Conservation (phyloP, 2,329 filamentous ascomycete genomes). For the Onygenales sp. region DNA sequence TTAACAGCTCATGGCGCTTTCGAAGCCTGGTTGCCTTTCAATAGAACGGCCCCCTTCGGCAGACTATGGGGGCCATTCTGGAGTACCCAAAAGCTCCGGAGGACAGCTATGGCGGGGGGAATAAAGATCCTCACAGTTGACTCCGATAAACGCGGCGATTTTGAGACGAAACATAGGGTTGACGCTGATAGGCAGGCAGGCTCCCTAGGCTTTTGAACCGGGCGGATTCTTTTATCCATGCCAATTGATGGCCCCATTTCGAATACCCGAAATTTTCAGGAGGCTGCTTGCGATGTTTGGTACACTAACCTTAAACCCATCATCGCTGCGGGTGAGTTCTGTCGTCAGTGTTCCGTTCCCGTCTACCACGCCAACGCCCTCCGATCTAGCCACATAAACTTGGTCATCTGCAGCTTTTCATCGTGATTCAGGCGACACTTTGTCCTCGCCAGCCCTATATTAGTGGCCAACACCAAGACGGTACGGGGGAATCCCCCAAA, state of each 20-base stretch:
- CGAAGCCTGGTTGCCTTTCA: neutral
- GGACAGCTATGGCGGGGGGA: neutral
- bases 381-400: neutral
- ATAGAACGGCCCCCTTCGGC: neutral
- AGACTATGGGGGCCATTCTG: neutral
- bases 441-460: neutral
- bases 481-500: neutral
- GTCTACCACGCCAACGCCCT: neutral
- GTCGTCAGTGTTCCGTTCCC: neutral
- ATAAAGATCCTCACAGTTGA: neutral
- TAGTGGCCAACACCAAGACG: neutral
- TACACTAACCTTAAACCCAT: neutral
- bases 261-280: slow-evolving; percentile 1
- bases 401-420: slow-evolving; percentile 1
- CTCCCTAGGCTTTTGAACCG: slow-evolving; percentile 1
- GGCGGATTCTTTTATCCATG: neutral
- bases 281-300: neutral
- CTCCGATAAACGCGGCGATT: neutral
- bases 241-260: neutral
- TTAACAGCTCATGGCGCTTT: slow-evolving; percentile 4
- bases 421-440: neutral
- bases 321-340: neutral
- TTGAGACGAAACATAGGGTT: neutral
- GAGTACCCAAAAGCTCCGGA: neutral
- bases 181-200: neutral